These are phyloP conservation scores for Neurospora sp. DNA, from an alignment of 495 filamentous ascomycete genomes.

Conservation along the genomic window DNA sequence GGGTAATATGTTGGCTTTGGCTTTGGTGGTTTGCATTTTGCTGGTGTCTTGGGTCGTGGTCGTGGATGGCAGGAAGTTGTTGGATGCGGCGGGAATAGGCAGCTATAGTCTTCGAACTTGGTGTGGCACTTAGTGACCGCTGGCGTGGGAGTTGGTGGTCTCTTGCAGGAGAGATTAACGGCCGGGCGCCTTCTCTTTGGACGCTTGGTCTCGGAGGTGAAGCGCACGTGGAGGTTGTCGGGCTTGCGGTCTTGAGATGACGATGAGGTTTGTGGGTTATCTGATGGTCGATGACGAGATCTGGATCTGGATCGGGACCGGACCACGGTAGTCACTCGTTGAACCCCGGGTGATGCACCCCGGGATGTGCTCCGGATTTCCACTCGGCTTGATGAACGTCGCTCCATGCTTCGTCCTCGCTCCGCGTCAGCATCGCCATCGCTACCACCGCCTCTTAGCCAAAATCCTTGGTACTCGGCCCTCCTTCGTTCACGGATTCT, in stretches of 20 bases:
- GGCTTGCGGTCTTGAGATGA: not conserved
- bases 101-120: not conserved
- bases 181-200: not conserved
- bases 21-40: not conserved
- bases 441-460: not conserved
- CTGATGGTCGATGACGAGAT: not conserved
- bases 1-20: not conserved
- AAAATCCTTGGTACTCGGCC: not conserved
- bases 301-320: not conserved
- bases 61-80: not conserved
- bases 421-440: not conserved
- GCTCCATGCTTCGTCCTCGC: not conserved
- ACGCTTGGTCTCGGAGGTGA: not conserved
- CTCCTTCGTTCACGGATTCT: not conserved
- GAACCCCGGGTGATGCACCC: not conserved
- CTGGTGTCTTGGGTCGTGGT: not conserved
- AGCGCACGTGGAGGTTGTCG: not conserved
- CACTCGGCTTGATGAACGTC: not conserved
- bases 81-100: not conserved
- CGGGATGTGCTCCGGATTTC: not conserved
- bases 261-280: not conserved
- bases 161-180: not conserved
- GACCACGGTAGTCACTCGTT: not conserved
- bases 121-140: not conserved
- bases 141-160: not conserved